A percentile compares a stretch with the other conserved stretches of the same genome.
Conservation (phyloP, 2,329 filamentous ascomycete species). For the Hyphodiscus sp. region DNA sequence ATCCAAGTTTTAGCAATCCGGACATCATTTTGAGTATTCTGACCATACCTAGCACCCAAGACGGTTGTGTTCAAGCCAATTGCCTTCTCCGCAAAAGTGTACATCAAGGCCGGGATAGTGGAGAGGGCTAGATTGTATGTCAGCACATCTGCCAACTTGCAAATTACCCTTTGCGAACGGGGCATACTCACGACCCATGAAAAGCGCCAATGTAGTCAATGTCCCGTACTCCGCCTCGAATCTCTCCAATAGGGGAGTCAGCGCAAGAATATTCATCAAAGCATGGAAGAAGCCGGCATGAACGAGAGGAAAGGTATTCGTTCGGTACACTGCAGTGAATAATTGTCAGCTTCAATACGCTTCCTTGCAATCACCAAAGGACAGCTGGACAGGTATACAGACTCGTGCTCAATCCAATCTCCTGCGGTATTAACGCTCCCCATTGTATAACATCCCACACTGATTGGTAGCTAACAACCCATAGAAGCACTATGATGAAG, state of each 20-base stretch:
- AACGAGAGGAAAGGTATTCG: constrained; percentile 87
- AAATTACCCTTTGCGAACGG: neutral
- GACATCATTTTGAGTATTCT: neutral
- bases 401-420: constrained; percentile 68
- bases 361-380: neutral
- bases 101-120: constrained; percentile 74
- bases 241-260: constrained; percentile 84
- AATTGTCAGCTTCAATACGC: constrained; percentile 1
- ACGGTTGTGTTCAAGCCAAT: constrained; percentile 66
- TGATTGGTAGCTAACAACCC: constrained; percentile 61
- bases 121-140: constrained; percentile 52
- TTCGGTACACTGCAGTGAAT: constrained; percentile 65
- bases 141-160: constrained; percentile 1
- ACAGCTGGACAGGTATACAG: constrained; percentile 32
- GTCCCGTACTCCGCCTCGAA: constrained; percentile 94
- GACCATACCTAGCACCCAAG: constrained; percentile 72
- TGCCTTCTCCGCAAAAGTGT: constrained; percentile 70
- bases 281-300: constrained; percentile 78
- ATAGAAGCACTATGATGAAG: constrained; percentile 60
- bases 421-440: constrained; percentile 71
- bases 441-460: constrained; percentile 69
- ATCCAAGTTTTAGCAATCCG: constrained; percentile 17
- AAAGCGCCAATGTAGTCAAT: constrained; percentile 76
- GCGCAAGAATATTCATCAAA: constrained; percentile 68
- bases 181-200: constrained; percentile 73